Base-by-base conservation (phyloP, 23 red algal genomes). In the Gracilaria gracilis region DNA sequence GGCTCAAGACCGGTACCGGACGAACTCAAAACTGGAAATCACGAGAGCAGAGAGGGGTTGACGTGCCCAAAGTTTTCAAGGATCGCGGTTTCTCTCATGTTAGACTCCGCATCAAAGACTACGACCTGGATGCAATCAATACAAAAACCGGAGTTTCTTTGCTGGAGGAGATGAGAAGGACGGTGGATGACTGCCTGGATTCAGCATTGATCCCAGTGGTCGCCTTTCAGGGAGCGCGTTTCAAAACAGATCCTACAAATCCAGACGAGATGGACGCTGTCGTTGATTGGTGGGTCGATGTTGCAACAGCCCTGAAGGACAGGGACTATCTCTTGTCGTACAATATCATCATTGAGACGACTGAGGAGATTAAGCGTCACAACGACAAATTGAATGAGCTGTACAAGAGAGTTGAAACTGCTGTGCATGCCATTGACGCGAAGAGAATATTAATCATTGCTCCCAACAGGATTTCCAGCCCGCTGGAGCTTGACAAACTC, bases 371-470 rank as follows among this genome's bases (percentile, higher is more conserved):
- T 27, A 76, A 54, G 31, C 24, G 27, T 1, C 72, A 76, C 36
- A 76, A 76, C 31, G 72, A 76, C 48, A 48, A 54, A 32, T 46
- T 76, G n/a, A 76, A 76, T 16, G 72, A 76, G 16, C 31, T 76
- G 23, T 76, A 76, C 25, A 33, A 76, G 48, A 76, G 27, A 48
- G 48, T 76, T 23, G 48, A 48, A 32, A 54, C 19, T 29, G 72
- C 72, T 76, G 48, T 76, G 2, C 72, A 54, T 76, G 72, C 72
- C 48, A 76, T 54, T 23, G 72, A 76, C 72, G 72, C 40, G n/a
- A 24, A 5, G 2, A 48, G 72, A 25, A 76, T 76, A 11, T 76
- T 76, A 35, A 76, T 76, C 69, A 37, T 74, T 49, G 69, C 69
- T 46, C 69, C 69, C 9, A 74, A 74, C 69, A 74, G 36, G 42